Conservation (phyloP, 768 basidiomycete genomes). For the Phanerochaete sordida region DNA sequence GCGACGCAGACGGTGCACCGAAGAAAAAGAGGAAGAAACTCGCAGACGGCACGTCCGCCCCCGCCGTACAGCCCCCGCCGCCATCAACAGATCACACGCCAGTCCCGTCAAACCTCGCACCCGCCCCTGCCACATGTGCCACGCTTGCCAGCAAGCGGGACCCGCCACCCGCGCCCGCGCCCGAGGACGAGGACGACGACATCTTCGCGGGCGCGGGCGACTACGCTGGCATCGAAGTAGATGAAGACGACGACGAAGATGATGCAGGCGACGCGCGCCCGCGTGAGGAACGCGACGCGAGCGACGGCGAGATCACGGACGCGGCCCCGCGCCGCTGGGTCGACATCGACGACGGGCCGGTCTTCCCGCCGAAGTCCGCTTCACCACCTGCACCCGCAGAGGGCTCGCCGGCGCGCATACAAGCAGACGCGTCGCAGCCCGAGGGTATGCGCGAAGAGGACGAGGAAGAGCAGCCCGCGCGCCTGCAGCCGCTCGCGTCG, state of each 20-base stretch:
- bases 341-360: constrained; percentile 4
- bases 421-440: constrained; percentile 9
- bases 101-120: neutral
- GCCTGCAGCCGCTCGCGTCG: constrained; percentile 73
- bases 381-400: neutral
- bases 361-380: neutral
- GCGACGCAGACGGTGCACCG: constrained; percentile 46
- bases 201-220: constrained; percentile 87
- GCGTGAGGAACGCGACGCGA: constrained; percentile 5
- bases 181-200: constrained; percentile 67
- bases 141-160: too few relatives aligned
- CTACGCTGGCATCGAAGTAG: constrained; percentile 66
- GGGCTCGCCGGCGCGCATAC: neutral
- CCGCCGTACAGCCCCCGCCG: neutral
- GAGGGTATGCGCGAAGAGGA: constrained; percentile 40
- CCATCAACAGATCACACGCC: neutral
- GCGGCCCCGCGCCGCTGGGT: neutral
- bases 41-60: neutral
- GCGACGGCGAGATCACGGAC: constrained; percentile 7
- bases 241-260: constrained; percentile 38
- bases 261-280: neutral
- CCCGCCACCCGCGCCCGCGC: constrained; percentile 34
- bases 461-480: constrained; percentile 43
- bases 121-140: too few relatives aligned
- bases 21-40: constrained; percentile 51